phyloP scores from a whole-genome alignment of 805 yeast species.

The Cyberlindnera nakhonratchasimensis region DNA sequence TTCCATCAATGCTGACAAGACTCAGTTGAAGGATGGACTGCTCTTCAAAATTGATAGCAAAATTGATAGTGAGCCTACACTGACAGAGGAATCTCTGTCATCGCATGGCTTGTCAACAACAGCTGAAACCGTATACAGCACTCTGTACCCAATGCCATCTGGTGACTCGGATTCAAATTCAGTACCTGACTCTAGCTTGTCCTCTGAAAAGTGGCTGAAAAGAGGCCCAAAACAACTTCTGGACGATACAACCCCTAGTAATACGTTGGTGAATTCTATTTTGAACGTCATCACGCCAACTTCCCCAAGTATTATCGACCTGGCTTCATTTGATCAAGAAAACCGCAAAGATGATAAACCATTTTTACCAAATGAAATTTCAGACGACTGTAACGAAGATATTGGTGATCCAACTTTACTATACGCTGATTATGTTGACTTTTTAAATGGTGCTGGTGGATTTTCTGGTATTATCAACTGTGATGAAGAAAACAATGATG shows the following conservation, averaged over 20 bases:
- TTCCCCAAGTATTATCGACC: background rate
- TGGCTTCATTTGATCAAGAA: background rate
- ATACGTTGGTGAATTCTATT: background rate
- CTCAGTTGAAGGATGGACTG: slow-evolving; percentile 2
- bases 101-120: background rate
- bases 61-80: slow-evolving; percentile 19
- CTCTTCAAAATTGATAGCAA: slow-evolving; percentile 12
- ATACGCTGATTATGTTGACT: background rate
- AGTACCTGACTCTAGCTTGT: background rate
- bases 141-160: background rate
- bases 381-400: background rate
- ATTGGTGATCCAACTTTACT: background rate
- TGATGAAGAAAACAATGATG: background rate
- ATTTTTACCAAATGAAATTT: background rate
- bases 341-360: background rate
- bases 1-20: background rate
- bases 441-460: slow-evolving; percentile 1
- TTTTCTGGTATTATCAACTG: background rate
- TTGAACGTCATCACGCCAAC: slow-evolving; percentile 1
- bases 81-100: background rate
- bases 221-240: background rate
- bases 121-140: background rate
- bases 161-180: background rate
- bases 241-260: background rate
- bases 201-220: slow-evolving; percentile 5